phyloP scores from a whole-genome alignment of 2,329 filamentous ascomycete species.

The Ambrosiella beaveri region DNA sequence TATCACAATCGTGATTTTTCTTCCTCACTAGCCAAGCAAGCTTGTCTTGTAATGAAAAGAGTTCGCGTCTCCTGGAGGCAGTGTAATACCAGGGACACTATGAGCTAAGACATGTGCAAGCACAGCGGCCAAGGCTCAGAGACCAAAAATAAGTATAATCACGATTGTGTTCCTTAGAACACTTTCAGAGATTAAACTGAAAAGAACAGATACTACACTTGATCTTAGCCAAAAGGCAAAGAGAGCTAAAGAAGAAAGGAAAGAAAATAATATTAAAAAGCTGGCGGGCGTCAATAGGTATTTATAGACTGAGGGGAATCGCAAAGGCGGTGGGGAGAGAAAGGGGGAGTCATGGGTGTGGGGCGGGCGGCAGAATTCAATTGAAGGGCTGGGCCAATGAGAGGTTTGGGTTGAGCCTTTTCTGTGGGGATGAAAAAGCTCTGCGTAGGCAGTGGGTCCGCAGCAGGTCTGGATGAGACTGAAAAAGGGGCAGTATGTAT shows the following conservation, averaged over 20 bases:
- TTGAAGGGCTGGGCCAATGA: neutral
- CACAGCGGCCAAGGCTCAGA: constrained; percentile 13
- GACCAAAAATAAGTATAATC: constrained; percentile 62
- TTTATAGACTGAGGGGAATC: constrained; percentile 26
- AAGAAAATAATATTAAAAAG: constrained; percentile 63
- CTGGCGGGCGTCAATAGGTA: constrained; percentile 20
- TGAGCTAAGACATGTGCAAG: constrained; percentile 12
- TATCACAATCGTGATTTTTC: neutral
- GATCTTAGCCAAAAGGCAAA: constrained; percentile 56
- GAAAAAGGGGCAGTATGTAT: too few relatives aligned
- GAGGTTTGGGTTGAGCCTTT: neutral
- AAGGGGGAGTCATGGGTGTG: too few relatives aligned
- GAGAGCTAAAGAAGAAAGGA: constrained; percentile 14
- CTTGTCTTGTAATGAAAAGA: constrained; percentile 25
- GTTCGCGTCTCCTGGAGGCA: constrained; percentile 28
- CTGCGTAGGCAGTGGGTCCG: too few relatives aligned
- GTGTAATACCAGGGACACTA: constrained; percentile 26
- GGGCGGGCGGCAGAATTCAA: neutral
- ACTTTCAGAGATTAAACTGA: constrained; percentile 94
- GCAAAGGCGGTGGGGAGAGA: neutral
- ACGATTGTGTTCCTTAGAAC: constrained; percentile 52
- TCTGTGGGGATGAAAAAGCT: too few relatives aligned
- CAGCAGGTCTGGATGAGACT: too few relatives aligned
- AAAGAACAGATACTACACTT: constrained; percentile 97
- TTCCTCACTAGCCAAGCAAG: constrained; percentile 20